A percentile compares a stretch with the other conserved stretches of the same genome.
phyloP scores from a whole-genome alignment of 371 early-diverging fungal genomes.

The Mucor plumbeus region DNA sequence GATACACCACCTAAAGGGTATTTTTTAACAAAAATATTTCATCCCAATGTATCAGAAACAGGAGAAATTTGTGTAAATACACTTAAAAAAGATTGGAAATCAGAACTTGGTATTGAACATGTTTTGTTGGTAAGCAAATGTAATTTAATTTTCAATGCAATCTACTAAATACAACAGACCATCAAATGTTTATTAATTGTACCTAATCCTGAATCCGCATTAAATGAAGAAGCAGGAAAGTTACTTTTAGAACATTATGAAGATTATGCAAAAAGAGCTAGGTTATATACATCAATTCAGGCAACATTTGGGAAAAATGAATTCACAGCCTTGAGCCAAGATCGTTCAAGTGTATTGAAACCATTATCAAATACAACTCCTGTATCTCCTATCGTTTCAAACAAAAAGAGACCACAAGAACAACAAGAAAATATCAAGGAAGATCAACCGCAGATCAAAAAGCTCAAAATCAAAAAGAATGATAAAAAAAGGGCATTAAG shows the following conservation, averaged over 20 bases:
- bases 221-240: conserved; percentile 92
- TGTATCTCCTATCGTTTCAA: background rate
- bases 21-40: conserved; percentile 91
- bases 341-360: conserved; percentile 6
- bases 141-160: too few relatives aligned
- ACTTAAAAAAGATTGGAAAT: conserved; percentile 92
- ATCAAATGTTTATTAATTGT: conserved; percentile 90
- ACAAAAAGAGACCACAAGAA: background rate
- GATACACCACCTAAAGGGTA: conserved; percentile 77
- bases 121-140: conserved; percentile 69
- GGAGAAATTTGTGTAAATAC: conserved; percentile 95
- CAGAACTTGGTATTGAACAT: conserved; percentile 78
- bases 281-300: conserved; percentile 79
- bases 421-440: conserved; percentile 12
- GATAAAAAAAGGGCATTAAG: conserved; percentile 33
- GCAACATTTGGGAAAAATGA: conserved; percentile 56
- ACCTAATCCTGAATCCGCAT: conserved; percentile 93
- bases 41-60: conserved; percentile 85
- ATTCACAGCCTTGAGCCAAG: conserved; percentile 23
- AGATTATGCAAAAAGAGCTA: conserved; percentile 79
- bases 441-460: conserved; percentile 4
- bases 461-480: conserved; percentile 16
- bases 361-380: conserved; percentile 11
- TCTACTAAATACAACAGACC: conserved; percentile 50
- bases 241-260: conserved; percentile 87